Percentiles rank a stretch among this genome's conserved stretches.
These are phyloP conservation scores for Alnus rubra DNA, from an alignment of 306 rosid species.

Conservation along the genomic window DNA sequence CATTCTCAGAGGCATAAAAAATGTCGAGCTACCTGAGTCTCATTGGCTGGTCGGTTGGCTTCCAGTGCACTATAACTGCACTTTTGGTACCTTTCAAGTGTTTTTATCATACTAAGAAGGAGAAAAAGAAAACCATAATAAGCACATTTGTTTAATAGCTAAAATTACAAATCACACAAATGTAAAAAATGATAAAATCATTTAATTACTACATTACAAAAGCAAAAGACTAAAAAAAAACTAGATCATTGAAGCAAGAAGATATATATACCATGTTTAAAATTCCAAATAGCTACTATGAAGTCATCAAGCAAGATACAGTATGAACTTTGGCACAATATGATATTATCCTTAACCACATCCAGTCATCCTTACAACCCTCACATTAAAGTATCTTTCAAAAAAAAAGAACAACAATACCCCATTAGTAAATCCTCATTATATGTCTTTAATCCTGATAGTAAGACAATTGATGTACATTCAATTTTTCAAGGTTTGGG, in stretches of 20 bases:
- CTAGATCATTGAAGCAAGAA: background rate
- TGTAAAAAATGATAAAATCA: background rate
- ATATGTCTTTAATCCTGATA: no score
- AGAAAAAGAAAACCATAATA: background rate
- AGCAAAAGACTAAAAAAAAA: background rate
- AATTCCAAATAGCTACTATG: background rate
- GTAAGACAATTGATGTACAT: no score
- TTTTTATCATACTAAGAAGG: conserved; percentile 58
- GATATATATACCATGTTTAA: background rate
- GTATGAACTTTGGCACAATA: background rate
- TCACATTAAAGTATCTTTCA: no score
- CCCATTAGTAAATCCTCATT: no score
- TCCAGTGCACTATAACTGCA: conserved; percentile 55
- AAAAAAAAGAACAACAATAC: no score
- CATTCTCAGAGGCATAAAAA: background rate
- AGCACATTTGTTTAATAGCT: conserved; percentile 5
- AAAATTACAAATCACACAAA: background rate
- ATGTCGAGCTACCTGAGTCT: conserved; percentile 41
- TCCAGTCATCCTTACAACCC: no score
- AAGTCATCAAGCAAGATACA: background rate
- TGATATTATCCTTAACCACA: no score
- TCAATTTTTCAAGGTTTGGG: no score
- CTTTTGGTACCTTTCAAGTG: conserved; percentile 75
- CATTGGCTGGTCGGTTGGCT: conserved; percentile 33
- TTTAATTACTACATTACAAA: background rate